A percentile compares a stretch with the other conserved stretches of the same genome.
Conservation (phyloP, 371 early-diverging fungal genomes). For the Mortierella sp. region DNA sequence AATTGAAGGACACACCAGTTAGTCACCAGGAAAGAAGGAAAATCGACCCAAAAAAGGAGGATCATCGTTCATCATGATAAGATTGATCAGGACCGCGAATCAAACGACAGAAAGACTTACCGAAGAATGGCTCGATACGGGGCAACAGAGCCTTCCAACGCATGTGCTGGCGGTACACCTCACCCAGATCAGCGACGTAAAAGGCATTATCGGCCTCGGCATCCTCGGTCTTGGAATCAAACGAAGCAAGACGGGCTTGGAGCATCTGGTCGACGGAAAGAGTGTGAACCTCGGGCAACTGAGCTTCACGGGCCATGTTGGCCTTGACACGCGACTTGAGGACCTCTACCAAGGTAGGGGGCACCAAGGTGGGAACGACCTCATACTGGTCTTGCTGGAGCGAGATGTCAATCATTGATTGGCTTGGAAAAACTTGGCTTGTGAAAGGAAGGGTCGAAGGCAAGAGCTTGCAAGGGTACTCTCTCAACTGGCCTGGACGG, state of each 20-base stretch:
- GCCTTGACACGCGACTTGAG: conserved; percentile 54
- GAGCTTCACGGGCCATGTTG: conserved; percentile 37
- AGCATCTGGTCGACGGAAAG: conserved; percentile 53
- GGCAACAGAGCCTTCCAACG: conserved; percentile 88
- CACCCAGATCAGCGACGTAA: conserved; percentile 92
- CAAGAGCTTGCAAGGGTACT: conserved; percentile 19
- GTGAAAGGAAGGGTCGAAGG: conserved; percentile 25
- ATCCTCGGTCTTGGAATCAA: conserved; percentile 61
- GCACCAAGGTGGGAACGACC: conserved; percentile 54
- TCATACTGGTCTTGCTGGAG: conserved; percentile 54
- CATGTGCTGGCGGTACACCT: conserved; percentile 84
- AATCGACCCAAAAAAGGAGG: neutral
- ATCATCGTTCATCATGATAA: no score
- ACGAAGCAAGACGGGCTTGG: conserved; percentile 50
- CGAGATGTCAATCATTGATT: conserved; percentile 51
- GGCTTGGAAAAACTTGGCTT: conserved; percentile 8
- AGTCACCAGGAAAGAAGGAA: neutral
- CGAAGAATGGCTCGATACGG: conserved; percentile 95
- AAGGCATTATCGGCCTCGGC: conserved; percentile 89
- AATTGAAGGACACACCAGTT: conserved; percentile 11
- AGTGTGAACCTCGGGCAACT: conserved; percentile 49
- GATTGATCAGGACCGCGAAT: conserved; percentile 1
- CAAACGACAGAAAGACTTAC: conserved; percentile 57
- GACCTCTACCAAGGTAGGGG: conserved; percentile 53
- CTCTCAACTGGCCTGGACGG: conserved; percentile 51